Evolutionary conservation across 805 yeast species (phyloP).

Genomic region (Saturnispora saitoi): DNA sequence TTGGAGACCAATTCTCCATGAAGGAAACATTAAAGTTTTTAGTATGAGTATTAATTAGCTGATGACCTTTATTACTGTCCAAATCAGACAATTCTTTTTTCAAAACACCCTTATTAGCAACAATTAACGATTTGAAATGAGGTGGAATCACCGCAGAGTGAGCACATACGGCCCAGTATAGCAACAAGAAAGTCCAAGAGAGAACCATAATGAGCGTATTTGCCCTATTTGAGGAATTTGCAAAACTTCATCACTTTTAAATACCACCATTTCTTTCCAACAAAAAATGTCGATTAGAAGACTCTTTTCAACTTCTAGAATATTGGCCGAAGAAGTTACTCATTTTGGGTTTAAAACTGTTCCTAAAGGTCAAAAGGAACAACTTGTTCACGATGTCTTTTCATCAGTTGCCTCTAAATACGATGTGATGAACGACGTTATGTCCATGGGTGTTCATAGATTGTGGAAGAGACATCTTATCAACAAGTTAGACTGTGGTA

Average conservation of each 20-base stretch:
- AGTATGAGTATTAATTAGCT: no score
- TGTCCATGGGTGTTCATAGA: slow-evolving; percentile 93
- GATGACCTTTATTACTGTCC: no score
- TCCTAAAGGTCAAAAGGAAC: slow-evolving; percentile 69
- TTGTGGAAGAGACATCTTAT: slow-evolving; percentile 93
- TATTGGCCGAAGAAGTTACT: slow-evolving; percentile 32
- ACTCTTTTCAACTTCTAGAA: slow-evolving; percentile 4
- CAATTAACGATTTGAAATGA: no score
- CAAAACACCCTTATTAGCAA: no score
- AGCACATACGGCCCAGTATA: no score
- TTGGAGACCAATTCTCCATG: no score
- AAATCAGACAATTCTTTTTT: no score
- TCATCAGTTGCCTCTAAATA: slow-evolving; percentile 91
- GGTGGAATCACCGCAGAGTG: no score
- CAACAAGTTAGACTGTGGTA: slow-evolving; percentile 82
- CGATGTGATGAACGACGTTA: slow-evolving; percentile 96
- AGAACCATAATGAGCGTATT: neutral
- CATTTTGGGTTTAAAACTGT: slow-evolving; percentile 91
- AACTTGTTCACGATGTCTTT: slow-evolving; percentile 77
- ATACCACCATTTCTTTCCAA: neutral
- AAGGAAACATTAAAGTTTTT: no score
- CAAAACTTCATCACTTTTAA: neutral
- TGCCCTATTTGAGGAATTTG: neutral
- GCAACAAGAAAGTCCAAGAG: no score
- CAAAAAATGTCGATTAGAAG: slow-evolving; percentile 6